Conservation (phyloP, 2,329 filamentous ascomycete genomes). For the Fusarium burgessii region DNA sequence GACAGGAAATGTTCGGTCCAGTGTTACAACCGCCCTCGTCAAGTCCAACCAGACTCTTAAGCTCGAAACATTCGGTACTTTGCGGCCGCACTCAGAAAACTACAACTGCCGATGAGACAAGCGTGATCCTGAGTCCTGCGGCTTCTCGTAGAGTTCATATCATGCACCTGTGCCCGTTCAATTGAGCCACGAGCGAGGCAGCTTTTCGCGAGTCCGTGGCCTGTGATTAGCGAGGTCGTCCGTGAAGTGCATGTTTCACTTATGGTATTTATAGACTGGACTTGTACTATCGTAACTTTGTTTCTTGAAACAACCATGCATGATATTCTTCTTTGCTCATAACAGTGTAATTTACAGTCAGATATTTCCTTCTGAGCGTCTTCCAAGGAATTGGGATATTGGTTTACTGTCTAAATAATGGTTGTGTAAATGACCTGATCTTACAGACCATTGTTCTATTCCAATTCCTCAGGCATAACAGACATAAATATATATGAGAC, state of each 20-base stretch:
- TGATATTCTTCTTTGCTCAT: background rate
- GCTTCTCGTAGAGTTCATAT: background rate
- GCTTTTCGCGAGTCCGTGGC: background rate
- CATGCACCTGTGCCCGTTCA: background rate
- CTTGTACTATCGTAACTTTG: background rate
- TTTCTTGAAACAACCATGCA: background rate
- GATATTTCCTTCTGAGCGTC: background rate
- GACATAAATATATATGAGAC: too few species aligned
- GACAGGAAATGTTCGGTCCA: background rate
- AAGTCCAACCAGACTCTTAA: background rate
- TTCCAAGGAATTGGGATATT: background rate
- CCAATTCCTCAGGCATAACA: too few species aligned
- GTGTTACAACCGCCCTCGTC: background rate
- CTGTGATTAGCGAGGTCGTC: too few species aligned
- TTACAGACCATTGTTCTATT: too few species aligned
- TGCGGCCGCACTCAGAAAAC: background rate
- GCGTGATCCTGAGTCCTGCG: background rate
- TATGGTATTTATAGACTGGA: background rate
- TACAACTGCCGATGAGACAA: background rate
- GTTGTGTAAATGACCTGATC: too few species aligned
- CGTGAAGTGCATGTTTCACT: background rate
- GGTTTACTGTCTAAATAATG: too few species aligned
- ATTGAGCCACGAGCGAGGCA: background rate
- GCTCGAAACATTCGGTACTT: too few species aligned
- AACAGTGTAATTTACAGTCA: rapidly evolving